Base-by-base conservation (phyloP, 2,329 filamentous ascomycete genomes). In the Rhynchosporium agropyri region DNA sequence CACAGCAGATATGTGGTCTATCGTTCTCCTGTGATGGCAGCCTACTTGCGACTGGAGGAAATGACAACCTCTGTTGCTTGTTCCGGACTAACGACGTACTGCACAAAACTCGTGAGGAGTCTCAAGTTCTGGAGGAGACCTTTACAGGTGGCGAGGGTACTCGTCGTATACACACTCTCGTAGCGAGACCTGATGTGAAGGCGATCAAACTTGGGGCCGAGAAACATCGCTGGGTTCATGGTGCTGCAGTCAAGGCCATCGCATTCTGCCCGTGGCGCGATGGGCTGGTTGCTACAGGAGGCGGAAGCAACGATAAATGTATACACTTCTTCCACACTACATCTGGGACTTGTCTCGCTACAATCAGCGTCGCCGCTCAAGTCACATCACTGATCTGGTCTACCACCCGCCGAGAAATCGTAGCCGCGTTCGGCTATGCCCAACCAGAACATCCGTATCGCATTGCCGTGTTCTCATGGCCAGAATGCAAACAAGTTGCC, bases 251-350 rank as follows among this genome's bases (percentile, higher is more conserved):
- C 68, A 99, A 99, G 76, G 95, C 95, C 38, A 95, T 98, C 69
- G 92, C 95, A 1, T 98, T 98, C 76, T 96, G 94, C 67, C 94
- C 95, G 0, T 99, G 93, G 94, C 90, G 94, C 62, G 85, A 90
- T 29, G 90, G 89, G 3, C 82, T 99, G 4, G 77, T 99, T 45
- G 95, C 95, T 13, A 96, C 94, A 1, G 92, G 95, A 3, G 94
- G 95, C 45, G 95, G 95, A 29, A 94, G 91, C 51, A 96, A 96
- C 72, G 94, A 99, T 78, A 91, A 92, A 70, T 92, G 92, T 75
- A 97, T 99, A 63, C 93, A 96, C 77, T 99, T 99, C 79, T 97
- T 90, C 76, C 93, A 98, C 76, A 90, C 91, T 0, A 83, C 83
- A 26, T 93, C 92, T 0, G 95, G 94, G 4, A 86, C 91, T 2